These are phyloP conservation scores for Ceratocystis cubensis DNA, from an alignment of 2,329 filamentous ascomycete species.

Conservation along the genomic window DNA sequence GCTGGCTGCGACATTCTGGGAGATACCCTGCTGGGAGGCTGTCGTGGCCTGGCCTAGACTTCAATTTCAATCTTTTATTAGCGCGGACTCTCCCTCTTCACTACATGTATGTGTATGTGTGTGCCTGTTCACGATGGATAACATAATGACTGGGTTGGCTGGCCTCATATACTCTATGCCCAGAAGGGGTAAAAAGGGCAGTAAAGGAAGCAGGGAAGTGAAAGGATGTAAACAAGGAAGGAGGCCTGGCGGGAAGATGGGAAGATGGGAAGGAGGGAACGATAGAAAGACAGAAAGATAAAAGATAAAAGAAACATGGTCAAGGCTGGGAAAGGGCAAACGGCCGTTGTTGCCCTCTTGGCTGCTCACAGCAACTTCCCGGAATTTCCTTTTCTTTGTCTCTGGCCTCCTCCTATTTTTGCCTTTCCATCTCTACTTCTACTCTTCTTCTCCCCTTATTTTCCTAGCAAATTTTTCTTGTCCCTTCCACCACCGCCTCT, in stretches of 20 bases:
- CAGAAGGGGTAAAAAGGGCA: not conserved
- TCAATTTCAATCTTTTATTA: not conserved
- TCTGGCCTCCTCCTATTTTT: conserved; percentile 6
- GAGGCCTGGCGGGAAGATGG: not conserved
- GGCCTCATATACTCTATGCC: not conserved
- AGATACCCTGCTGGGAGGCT: not conserved
- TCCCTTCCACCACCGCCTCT: not conserved
- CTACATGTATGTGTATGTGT: not conserved
- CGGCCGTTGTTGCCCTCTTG: conserved; percentile 8
- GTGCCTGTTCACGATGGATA: not conserved
- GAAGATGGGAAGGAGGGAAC: not conserved
- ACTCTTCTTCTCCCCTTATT: not conserved
- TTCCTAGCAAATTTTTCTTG: not conserved
- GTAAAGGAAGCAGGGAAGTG: not conserved
- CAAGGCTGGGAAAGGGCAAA: not conserved
- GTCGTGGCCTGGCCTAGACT: not conserved
- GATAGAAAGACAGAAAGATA: not conserved
- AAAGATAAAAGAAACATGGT: not conserved
- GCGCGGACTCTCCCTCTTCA: not conserved
- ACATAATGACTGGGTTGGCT: not conserved
- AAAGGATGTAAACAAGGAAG: not conserved
- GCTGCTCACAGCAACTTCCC: not conserved
- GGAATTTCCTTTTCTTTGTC: not conserved
- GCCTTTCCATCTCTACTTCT: not conserved
- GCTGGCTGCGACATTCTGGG: not conserved